These are phyloP conservation scores for Eimeria necatrix DNA, from an alignment of 169 alveolate species.

Conservation along the genomic window DNA sequence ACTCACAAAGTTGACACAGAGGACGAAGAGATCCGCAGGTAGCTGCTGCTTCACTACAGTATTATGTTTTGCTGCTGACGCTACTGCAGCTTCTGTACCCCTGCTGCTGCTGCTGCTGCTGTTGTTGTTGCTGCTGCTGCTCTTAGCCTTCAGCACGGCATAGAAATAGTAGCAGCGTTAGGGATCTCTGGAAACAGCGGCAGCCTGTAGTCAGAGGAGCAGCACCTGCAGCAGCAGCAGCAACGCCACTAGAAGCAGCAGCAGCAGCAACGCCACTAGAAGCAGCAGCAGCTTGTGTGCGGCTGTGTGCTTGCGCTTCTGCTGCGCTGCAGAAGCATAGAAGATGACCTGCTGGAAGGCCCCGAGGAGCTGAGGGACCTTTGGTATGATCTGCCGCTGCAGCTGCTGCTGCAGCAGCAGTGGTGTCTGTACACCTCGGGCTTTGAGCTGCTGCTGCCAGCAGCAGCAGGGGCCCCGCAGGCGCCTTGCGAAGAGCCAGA, in stretches of 20 bases:
- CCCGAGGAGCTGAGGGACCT: slow-evolving; percentile 68
- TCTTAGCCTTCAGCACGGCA: no score
- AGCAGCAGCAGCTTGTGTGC: not conserved
- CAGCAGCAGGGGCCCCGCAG: not conserved
- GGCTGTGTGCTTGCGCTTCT: not conserved
- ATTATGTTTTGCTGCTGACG: no score
- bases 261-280: not conserved
- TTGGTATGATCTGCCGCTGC: slow-evolving; percentile 34
- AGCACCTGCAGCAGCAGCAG: not conserved
- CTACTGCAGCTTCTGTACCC: not conserved
- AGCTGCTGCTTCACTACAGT: not conserved
- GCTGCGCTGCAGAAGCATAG: not conserved
- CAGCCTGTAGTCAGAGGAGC: not conserved
- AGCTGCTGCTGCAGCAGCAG: slow-evolving; percentile 33
- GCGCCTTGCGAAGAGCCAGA: not conserved
- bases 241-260: not conserved
- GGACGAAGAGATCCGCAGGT: not conserved
- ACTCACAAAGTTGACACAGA: not conserved
- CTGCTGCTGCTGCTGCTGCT: not conserved
- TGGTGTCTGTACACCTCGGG: slow-evolving; percentile 71
- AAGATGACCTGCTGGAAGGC: slow-evolving; percentile 5
- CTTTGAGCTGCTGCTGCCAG: slow-evolving; percentile 65
- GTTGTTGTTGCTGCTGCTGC: not conserved
- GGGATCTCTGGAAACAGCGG: not conserved
- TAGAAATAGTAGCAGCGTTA: not conserved